Evolutionary conservation across 2,329 filamentous ascomycete species (phyloP).

Genomic region (Trichoderma koningiopsis): DNA sequence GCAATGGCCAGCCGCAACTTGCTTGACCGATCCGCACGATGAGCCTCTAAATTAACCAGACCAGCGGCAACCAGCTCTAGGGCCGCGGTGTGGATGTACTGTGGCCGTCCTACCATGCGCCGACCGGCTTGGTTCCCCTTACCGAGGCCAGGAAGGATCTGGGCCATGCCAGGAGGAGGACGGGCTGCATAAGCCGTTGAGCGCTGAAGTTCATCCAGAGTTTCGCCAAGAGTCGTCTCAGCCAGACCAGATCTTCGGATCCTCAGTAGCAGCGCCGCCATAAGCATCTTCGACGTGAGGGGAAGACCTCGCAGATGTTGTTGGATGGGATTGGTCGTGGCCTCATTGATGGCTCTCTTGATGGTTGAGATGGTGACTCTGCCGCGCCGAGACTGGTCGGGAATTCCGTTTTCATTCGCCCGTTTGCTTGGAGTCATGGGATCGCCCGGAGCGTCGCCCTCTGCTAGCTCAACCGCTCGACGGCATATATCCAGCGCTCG

Average conservation of each 20-base stretch:
- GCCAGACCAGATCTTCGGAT: conserved; percentile 80
- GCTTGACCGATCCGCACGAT: conserved; percentile 80
- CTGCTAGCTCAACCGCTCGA: conserved; percentile 90
- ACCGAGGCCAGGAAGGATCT: conserved; percentile 38
- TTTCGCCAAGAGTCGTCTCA: conserved; percentile 86
- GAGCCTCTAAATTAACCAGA: conserved; percentile 79
- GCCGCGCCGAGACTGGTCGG: conserved; percentile 36
- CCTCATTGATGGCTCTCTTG: conserved; percentile 92
- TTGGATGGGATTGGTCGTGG: conserved; percentile 88
- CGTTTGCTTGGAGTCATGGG: conserved; percentile 65
- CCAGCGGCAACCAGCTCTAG: conserved; percentile 85
- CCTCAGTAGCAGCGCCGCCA: conserved; percentile 78
- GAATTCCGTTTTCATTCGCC: conserved; percentile 33
- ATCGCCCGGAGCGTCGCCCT: conserved; percentile 62
- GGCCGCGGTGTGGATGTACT: conserved; percentile 67
- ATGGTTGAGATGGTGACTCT: conserved; percentile 91
- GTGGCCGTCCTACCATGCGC: conserved; percentile 38
- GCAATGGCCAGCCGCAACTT: conserved; percentile 84
- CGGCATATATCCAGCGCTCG: conserved; percentile 94
- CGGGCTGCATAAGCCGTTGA: conserved; percentile 40
- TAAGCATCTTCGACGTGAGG: conserved; percentile 78
- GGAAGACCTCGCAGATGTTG: conserved; percentile 84
- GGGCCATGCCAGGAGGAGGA: conserved; percentile 42
- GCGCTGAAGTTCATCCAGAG: conserved; percentile 71
- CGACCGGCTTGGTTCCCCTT: conserved; percentile 36